Evolutionary conservation across 1,284 basidiomycete genomes (phyloP), one percentile per base, ranked within the genome.

Genomic region (Apiotrichum akiyoshidainum): DNA sequence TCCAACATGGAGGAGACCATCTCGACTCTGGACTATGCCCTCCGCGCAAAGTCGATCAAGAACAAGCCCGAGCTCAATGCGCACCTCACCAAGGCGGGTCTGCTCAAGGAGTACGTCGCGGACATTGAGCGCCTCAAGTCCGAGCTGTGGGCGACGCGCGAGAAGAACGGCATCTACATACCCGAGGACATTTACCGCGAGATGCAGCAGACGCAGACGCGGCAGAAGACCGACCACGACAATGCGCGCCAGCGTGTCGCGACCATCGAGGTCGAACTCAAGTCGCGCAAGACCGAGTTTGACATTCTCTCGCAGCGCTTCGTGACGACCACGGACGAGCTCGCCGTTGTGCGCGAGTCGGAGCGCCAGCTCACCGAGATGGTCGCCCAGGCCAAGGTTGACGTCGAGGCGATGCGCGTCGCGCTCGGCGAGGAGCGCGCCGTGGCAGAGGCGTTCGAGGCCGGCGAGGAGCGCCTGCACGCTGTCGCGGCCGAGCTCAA

Each of bases 1-100:
- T 89, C 86, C 31, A 98, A 96, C 74, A 84, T 96, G 79, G 96
- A 99, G 77, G 96, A 99, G 78, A 99, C 96, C 0, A 84, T 97
- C 21, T 97, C 94, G 1, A 99, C 96, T 0, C 87, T 99, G 46
- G 94, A 99, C 77, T 99, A 99, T 70, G 96, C 96, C 17, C 84
- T 93, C 44, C 88, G 92, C 42, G 96, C 96, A 37, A 98, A 96
- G 75, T 92, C 90, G 14, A 99, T 99, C 74, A 85, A 87, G 55
- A 99, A 99, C 79, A 88, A 90, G 66, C 96, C 96, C 2, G 94
- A 99, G 77, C 80, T 97, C 52, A 99, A 99, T 75, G 89, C 92
- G 66, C 88, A 92, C 56, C 89, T 97, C 84, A 92, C 91, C 8
- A 88, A 93, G 40, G 90, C 93, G 57, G 87, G 91, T 0, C 83